Percentiles rank a stretch among this genome's conserved stretches.
These are phyloP conservation scores for Solanum bulbocastanum DNA, from an alignment of 257 asterid genomes.

Conservation along the genomic window DNA sequence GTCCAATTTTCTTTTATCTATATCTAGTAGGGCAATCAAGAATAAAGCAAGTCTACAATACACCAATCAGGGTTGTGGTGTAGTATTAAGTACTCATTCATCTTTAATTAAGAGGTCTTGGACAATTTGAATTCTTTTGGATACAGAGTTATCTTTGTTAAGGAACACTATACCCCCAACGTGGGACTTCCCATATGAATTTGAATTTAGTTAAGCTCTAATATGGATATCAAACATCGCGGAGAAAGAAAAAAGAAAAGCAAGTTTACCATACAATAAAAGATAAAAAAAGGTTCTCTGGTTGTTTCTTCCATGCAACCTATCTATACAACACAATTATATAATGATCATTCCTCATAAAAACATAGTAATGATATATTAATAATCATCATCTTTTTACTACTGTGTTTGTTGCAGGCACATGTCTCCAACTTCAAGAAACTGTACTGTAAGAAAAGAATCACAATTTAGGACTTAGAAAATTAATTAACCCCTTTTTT, in stretches of 20 bases:
- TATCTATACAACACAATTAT: conserved; percentile 36
- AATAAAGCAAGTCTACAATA: conserved; percentile 23
- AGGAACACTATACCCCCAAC: too few relatives aligned
- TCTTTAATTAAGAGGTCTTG: too few relatives aligned
- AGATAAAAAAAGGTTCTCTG: conserved; percentile 24
- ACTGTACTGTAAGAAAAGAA: neutral
- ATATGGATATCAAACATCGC: too few relatives aligned
- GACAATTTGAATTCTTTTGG: too few relatives aligned
- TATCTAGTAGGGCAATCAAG: conserved; percentile 13
- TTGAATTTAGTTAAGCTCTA: too few relatives aligned
- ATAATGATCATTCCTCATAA: conserved; percentile 36
- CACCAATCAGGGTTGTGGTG: too few relatives aligned
- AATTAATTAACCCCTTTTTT: neutral
- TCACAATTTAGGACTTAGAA: neutral
- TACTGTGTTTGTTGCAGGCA: conserved; percentile 59
- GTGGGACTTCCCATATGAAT: too few relatives aligned
- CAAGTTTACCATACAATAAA: conserved; percentile 22
- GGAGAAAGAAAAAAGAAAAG: neutral
- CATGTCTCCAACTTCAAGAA: conserved; percentile 36
- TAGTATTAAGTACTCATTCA: neutral
- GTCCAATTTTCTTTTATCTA: conserved; percentile 27
- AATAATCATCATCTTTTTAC: conserved; percentile 65
- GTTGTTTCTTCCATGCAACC: conserved; percentile 48
- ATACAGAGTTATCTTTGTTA: too few relatives aligned
- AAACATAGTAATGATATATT: conserved; percentile 63